Percentiles rank a stretch among this genome's conserved stretches.
Conservation (phyloP, 257 asterid species). For the Rauvolfia tetraphylla region DNA sequence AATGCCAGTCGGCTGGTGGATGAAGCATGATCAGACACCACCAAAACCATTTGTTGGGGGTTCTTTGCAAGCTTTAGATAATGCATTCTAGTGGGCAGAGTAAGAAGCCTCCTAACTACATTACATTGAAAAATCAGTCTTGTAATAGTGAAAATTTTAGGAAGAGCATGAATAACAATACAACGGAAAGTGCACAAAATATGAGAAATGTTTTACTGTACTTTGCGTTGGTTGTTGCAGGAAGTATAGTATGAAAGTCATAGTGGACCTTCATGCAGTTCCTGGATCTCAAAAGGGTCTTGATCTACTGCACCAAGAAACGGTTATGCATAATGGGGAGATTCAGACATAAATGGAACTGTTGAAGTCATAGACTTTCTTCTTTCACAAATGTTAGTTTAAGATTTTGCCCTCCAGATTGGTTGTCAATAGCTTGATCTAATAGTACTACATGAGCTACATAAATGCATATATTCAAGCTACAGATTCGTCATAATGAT, state of each 20-base stretch:
- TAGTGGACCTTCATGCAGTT: conserved; percentile 67
- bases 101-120: conserved; percentile 47
- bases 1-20: conserved; percentile 91
- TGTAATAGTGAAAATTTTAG: too few relatives aligned
- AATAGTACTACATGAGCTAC: neutral
- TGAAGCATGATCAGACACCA: conserved; percentile 49
- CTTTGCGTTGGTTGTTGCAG: conserved; percentile 26
- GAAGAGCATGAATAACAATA: neutral
- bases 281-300: conserved; percentile 68
- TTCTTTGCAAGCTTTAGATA: conserved; percentile 55
- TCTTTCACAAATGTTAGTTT: conserved; percentile 40
- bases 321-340: conserved; percentile 59
- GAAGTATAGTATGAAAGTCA: conserved; percentile 49
- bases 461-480: too few relatives aligned
- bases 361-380: conserved; percentile 50
- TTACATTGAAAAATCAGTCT: too few relatives aligned
- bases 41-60: conserved; percentile 71
- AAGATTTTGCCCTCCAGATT: neutral
- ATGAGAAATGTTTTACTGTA: too few relatives aligned
- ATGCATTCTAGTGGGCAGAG: conserved; percentile 71
- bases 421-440: neutral
- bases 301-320: conserved; percentile 73
- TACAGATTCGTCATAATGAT: too few relatives aligned
- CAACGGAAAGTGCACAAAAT: neutral
- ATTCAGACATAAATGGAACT: conserved; percentile 44